These are phyloP conservation scores for Pholiota conissans DNA, from an alignment of 768 basidiomycete genomes.

Conservation along the genomic window DNA sequence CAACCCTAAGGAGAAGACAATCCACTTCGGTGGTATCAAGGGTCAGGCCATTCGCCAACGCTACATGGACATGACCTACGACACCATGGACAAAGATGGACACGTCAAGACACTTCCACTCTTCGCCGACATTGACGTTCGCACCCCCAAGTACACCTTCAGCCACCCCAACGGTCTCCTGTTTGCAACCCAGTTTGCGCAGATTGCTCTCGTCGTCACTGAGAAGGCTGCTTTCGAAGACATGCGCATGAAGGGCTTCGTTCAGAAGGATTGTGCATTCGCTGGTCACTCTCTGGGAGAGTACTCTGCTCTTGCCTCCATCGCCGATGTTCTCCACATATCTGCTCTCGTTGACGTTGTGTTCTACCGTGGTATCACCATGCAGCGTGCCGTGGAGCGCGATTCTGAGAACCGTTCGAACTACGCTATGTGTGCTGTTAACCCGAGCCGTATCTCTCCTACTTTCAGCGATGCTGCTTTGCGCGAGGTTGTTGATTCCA, in stretches of 20 bases:
- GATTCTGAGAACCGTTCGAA: conserved; percentile 91
- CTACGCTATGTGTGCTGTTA: conserved; percentile 99
- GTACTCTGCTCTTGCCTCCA: conserved; percentile 97
- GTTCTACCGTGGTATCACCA: conserved; percentile 99
- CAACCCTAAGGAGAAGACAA: conserved; percentile 96
- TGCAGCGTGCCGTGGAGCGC: conserved; percentile 99
- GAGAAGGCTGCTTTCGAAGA: conserved; percentile 99
- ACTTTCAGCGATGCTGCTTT: conserved; percentile 94
- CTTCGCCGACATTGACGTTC: conserved; percentile 92
- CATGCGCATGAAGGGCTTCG: conserved; percentile 94
- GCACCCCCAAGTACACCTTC: conserved; percentile 98
- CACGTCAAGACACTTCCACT: conserved; percentile 94
- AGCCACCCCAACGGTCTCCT: conserved; percentile 93
- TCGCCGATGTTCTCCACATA: conserved; percentile 94
- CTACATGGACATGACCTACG: conserved; percentile 99
- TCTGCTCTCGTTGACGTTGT: conserved; percentile 96
- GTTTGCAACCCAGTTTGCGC: conserved; percentile 98
- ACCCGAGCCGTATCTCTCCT: conserved; percentile 92
- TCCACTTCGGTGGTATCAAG: conserved; percentile 99
- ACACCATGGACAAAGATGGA: conserved; percentile 95
- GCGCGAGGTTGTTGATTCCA: conserved; percentile 95
- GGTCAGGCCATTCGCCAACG: conserved; percentile 97
- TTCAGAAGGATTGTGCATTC: conserved; percentile 90
- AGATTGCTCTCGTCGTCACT: conserved; percentile 96
- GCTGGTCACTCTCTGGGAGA: conserved; percentile 98